phyloP scores from a whole-genome alignment of 305 asterid genomes.

The Rubia peregrina region DNA sequence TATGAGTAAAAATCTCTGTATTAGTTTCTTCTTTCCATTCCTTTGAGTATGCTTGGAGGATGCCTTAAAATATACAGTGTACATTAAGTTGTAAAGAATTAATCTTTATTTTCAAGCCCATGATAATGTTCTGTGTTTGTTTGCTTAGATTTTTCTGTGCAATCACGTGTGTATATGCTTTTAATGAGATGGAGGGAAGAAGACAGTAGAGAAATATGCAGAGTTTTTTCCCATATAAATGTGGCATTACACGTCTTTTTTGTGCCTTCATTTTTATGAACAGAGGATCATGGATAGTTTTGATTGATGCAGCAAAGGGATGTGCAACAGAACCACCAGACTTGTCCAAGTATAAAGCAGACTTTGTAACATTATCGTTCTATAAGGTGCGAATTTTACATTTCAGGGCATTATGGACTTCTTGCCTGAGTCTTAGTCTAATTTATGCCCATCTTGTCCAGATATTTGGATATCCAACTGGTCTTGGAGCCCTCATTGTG shows the following conservation, averaged over 20 bases:
- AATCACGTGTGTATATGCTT: background rate
- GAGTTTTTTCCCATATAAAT: background rate
- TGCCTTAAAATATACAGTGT: background rate
- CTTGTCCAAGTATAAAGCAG: conserved; percentile 76
- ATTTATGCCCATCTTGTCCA: conserved; percentile 24
- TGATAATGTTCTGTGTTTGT: no score
- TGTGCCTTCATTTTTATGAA: conserved; percentile 21
- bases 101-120: background rate
- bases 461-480: conserved; percentile 98
- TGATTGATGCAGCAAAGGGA: conserved; percentile 99
- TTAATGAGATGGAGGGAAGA: background rate
- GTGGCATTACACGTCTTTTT: conserved; percentile 2
- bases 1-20: no score
- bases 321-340: conserved; percentile 75
- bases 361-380: conserved; percentile 84
- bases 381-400: conserved; percentile 59
- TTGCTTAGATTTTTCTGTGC: background rate
- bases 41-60: background rate
- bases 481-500: conserved; percentile 92
- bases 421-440: background rate
- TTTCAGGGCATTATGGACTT: conserved; percentile 1
- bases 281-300: conserved; percentile 82
- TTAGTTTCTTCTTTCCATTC: no score
- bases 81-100: background rate
- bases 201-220: background rate